Evolutionary conservation across 1,139 yeast genomes (phyloP), one percentile per base, ranked within the genome.

Genomic region (Yamadazyma oceani): DNA sequence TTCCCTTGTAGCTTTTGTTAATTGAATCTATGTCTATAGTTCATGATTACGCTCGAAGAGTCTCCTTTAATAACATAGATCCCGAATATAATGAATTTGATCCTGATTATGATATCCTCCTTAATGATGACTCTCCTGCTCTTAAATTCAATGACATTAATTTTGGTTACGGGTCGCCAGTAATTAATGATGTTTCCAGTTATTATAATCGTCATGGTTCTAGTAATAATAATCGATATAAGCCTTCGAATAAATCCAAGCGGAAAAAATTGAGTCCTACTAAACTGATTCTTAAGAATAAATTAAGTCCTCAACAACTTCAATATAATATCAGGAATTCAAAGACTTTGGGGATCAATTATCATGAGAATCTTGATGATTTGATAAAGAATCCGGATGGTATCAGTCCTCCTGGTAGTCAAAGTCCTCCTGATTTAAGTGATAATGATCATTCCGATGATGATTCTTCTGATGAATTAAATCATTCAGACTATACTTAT

Each of bases 51-150:
- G 46, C 66, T 8, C 49, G 75, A 44, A 51, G 75, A 40, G 77
- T 71, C 2, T 68, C 75, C n/a, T 71, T 71, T 53, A 69, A 68
- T 47, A 71, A 69, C 44, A 46, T 70, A 35, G 54, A 58, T 11
- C 24, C 32, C 24, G 25, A 29, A 19, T 29, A 29, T 12, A 29
- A 29, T 2, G 69, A 65, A 13, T 52, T 48, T 29, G 52, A 46
- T 21, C 21, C 21, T 6, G 8, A 19, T 19, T 19, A 19, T 19
- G 21, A 19, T 19, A 8, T 19, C 21, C 21, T 6, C 21, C 5
- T 19, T 6, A 19, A 19, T 5, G 21, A 19, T 9, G 11, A 16
- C 22, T 6, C 31, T 13, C 14, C 8, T 13, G 12, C 12, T 13
- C 23, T 42, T 13, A 31, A 39, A 25, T 44, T 45, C 21, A 37